phyloP scores from a whole-genome alignment of 768 basidiomycete genomes.

The Tricholoma flavovirens region DNA sequence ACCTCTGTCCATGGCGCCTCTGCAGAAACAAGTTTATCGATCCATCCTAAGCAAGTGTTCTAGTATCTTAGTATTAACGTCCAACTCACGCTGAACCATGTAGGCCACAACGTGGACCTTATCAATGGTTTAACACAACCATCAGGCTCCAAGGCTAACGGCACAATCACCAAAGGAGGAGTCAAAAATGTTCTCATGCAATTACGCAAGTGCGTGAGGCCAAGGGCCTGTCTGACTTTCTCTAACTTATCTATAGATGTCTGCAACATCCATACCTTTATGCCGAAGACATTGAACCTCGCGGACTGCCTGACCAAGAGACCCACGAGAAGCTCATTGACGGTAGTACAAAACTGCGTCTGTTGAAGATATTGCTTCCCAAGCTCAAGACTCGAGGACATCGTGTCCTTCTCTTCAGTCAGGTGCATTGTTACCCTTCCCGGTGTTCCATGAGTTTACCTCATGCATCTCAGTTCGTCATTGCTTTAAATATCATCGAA shows the following conservation, averaged over 20 bases:
- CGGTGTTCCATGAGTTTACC: background rate
- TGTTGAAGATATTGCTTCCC: conserved; percentile 73
- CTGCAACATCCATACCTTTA: conserved; percentile 91
- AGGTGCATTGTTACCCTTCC: conserved; percentile 42
- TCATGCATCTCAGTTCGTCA: conserved; percentile 63
- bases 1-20: conserved; percentile 78
- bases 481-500: conserved; percentile 82
- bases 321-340: conserved; percentile 77
- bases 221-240: background rate
- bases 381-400: conserved; percentile 83
- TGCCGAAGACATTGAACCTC: conserved; percentile 73
- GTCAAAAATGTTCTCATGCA: conserved; percentile 87
- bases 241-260: conserved; percentile 43
- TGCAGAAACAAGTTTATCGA: conserved; percentile 86
- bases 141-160: conserved; percentile 25
- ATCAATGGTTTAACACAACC: conserved; percentile 54
- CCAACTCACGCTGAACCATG: conserved; percentile 2
- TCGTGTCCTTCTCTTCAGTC: conserved; percentile 87
- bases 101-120: conserved; percentile 68
- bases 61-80: conserved; percentile 6
- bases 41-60: conserved; percentile 64
- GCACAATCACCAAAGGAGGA: conserved; percentile 41
- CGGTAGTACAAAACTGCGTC: conserved; percentile 78
- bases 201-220: conserved; percentile 61
- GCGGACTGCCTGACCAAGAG: conserved; percentile 46